Conservation (phyloP, 1,284 basidiomycete genomes). For the Ustilago tritici region DNA sequence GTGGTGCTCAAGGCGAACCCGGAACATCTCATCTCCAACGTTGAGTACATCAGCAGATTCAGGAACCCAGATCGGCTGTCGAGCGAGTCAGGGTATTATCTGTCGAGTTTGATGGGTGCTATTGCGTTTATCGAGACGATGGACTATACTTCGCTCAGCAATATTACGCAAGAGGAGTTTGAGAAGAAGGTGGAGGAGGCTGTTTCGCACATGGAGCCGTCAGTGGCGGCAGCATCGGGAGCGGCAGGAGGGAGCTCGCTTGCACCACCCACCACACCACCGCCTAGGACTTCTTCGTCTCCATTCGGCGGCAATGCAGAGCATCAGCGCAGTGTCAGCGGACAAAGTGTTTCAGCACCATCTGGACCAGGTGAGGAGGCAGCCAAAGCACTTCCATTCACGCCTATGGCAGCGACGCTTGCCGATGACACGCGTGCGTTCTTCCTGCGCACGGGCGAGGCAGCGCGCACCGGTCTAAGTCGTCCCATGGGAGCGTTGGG, state of each 20-base stretch:
- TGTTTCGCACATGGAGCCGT: constrained; percentile 40
- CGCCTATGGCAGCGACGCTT: constrained; percentile 54
- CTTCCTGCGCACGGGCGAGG: constrained; percentile 67
- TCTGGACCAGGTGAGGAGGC: constrained; percentile 53
- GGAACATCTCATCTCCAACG: constrained; percentile 90
- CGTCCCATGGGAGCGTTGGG: constrained; percentile 65
- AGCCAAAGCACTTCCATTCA: constrained; percentile 49
- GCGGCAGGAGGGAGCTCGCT: constrained; percentile 11
- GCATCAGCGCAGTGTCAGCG: constrained; percentile 45
- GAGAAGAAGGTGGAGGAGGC: constrained; percentile 73
- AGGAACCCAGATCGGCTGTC: constrained; percentile 87
- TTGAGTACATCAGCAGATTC: constrained; percentile 91
- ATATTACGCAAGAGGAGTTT: constrained; percentile 92
- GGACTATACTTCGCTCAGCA: constrained; percentile 91
- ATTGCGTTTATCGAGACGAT: constrained; percentile 96
- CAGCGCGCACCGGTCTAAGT: constrained; percentile 61
- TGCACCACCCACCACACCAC: constrained; percentile 27
- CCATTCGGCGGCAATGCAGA: constrained; percentile 16
- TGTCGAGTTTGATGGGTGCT: constrained; percentile 83
- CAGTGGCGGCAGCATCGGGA: constrained; percentile 7
- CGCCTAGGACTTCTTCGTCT: constrained; percentile 26
- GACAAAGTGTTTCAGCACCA: constrained; percentile 47
- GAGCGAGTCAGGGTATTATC: constrained; percentile 96
- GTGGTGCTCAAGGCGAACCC: constrained; percentile 94
- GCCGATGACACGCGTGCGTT: constrained; percentile 68